phyloP scores from a whole-genome alignment of 345 rosid genomes.

The Clausena lansium region DNA sequence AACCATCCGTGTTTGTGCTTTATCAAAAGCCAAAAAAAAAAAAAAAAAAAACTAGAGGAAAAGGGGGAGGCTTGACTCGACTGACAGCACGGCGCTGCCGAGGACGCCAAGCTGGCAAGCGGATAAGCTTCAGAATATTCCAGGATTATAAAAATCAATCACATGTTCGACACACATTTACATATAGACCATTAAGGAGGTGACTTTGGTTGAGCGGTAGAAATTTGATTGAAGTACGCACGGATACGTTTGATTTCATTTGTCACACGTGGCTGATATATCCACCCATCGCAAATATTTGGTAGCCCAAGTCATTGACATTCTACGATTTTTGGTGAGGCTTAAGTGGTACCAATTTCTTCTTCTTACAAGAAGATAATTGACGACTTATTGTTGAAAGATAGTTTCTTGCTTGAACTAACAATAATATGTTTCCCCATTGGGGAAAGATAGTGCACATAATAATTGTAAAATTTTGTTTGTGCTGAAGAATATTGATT shows the following conservation, averaged over 20 bases:
- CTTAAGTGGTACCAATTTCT: neutral
- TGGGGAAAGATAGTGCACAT: too few relatives aligned
- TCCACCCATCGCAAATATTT: neutral
- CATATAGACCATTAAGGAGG: neutral
- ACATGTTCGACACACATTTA: neutral
- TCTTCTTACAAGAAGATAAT: neutral
- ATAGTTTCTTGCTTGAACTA: neutral
- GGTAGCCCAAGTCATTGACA: too few relatives aligned
- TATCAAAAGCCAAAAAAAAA: neutral
- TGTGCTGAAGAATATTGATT: too few relatives aligned
- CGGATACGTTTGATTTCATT: neutral
- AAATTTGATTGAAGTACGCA: neutral
- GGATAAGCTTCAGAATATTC: conserved; percentile 15
- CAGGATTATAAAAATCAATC: neutral
- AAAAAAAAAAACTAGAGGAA: neutral
- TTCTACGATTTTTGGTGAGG: neutral
- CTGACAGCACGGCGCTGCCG: neutral
- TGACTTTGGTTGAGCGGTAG: neutral
- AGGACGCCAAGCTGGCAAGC: conserved; percentile 24
- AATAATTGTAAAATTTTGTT: too few relatives aligned
- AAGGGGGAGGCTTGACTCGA: neutral
- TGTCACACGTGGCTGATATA: neutral
- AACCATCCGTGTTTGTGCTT: neutral
- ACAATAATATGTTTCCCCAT: too few relatives aligned
- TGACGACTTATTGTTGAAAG: neutral